Evolutionary conservation across 148 eudicot species (phyloP), one percentile per base, ranked within the genome.

Genomic region (Simmondsia chinensis): DNA sequence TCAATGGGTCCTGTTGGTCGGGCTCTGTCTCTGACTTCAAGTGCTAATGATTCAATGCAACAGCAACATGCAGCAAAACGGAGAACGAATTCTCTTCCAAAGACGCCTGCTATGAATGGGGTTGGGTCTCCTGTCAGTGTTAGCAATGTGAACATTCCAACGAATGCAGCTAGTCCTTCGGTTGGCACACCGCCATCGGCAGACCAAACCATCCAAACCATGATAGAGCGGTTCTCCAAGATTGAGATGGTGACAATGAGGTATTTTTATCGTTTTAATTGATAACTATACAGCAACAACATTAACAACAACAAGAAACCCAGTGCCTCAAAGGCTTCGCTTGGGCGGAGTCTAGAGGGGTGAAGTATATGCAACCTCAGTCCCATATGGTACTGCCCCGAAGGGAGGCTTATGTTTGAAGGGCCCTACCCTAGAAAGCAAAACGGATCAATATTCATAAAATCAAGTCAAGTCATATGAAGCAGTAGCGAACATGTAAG

Each of bases 61-160:
- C 70, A 76, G 58, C 93, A 86, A 52, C 82, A 80, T 28, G 61
- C 66, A 48, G 69, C 64, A 17, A 91, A 77, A 59, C 65, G 99
- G 61, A 79, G 81, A 70, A 61, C 94, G 20, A 79, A 68, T 54
- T 82, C 99, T 36, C 76, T 74, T 42, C 80, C 95, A 2, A 85
- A 73, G 61, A 71, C 74, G 20, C 78, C 79, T 15, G 65, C 55
- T 28, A 76, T 89, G 54, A 81, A 70, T 55, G 88, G 83, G 52
- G 86, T 82, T 42, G 99, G 77, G 18, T 91, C 94, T 59, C 99
- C 99, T 30, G 81, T 67, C 43, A 91, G 95, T 57, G 83, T 85
- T 37, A 61, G 83, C 77, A 91, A 61, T 55, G 68, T 79, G 55
- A 77, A 81, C 26, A 39, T 75, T 39, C 83, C 81, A n/a, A 50